Conservation (phyloP, 768 basidiomycete species). For the Imleria badia region DNA sequence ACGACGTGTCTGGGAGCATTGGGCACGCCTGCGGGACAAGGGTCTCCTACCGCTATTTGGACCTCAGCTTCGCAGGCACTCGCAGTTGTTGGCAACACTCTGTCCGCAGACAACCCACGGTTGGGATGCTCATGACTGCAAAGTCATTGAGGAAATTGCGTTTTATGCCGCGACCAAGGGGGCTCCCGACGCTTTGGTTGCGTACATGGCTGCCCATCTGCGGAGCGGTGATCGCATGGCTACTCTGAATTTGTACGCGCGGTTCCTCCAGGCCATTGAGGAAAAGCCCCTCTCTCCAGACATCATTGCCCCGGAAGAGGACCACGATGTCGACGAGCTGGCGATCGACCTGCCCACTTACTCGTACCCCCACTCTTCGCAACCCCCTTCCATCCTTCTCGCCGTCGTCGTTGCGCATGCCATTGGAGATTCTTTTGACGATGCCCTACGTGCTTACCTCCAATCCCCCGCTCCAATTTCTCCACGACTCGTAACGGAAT, state of each 20-base stretch:
- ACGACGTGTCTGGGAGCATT: slow-evolving; percentile 32
- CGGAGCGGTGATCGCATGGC: slow-evolving; percentile 38
- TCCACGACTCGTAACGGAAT: slow-evolving; percentile 33
- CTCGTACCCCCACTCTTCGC: slow-evolving; percentile 8
- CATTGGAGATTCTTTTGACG: slow-evolving; percentile 54
- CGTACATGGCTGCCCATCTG: slow-evolving; percentile 50
- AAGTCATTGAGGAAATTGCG: slow-evolving; percentile 47
- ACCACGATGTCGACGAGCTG: slow-evolving; percentile 26
- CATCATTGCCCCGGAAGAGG: slow-evolving; percentile 9
- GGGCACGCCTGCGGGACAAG: slow-evolving; percentile 43
- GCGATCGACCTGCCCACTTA: slow-evolving; percentile 22
- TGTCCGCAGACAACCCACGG: slow-evolving; percentile 19
- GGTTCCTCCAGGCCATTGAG: slow-evolving; percentile 31
- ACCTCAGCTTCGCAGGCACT: slow-evolving; percentile 41
- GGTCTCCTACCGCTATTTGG: slow-evolving; percentile 48
- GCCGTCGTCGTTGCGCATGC: slow-evolving; percentile 62
- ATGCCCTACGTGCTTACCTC: slow-evolving; percentile 48
- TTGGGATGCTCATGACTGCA: slow-evolving; percentile 31
- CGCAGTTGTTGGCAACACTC: slow-evolving; percentile 34
- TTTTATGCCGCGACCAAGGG: slow-evolving; percentile 46
- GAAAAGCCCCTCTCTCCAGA: slow-evolving; percentile 20
- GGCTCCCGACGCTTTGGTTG: slow-evolving; percentile 47
- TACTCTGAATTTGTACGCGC: slow-evolving; percentile 46
- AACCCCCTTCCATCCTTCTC: slow-evolving; percentile 43
- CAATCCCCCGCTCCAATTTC: slow-evolving; percentile 39